Evolutionary conservation across 2,329 filamentous ascomycete species (phyloP), one percentile per base, ranked within the genome.

Genomic region (Aureobasidium sp.): DNA sequence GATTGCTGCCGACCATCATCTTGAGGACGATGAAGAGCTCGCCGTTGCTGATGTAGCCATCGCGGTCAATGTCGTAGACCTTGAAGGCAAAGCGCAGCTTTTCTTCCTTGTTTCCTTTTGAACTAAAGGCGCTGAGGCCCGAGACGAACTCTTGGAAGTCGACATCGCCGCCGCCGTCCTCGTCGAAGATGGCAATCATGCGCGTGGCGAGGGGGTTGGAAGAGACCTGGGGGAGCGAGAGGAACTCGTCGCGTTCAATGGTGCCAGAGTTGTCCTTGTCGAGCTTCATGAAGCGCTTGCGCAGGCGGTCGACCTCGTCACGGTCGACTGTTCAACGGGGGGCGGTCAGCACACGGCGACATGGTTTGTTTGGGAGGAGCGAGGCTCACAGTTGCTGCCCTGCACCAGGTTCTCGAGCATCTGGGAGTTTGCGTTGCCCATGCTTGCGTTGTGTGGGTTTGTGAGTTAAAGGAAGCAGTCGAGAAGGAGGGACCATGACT

Each of bases 1-100:
- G 80, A 77, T 99, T 99, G 80, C 90, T 97, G 64, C 94, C 94
- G 57, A 99, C 94, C 94, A 99, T 99, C 94, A 99, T 99, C 88
- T 99, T 99, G 71, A 99, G 83, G 72, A 99, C 94, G 71, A 99
- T 97, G 77, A 97, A 99, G 57, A 99, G 84, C 81, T 99, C 94
- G 71, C 94, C 94, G 77, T 99, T 99, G 81, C 90, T 96, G 73
- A 99, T 99, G 79, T 90, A 99, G 27, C 94, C 94, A 76, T 99
- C 94, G 64, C 94, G 90, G 77, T 99, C 94, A 72, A 99, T 97
- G 76, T 99, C 94, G 82, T 99, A 99, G 65, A 99, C 94, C 77
- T 97, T 96, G 85, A 99, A 99, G 48, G 94, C 94, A 73, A 99
- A 99, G 61, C 86, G 87, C 67, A 97, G 84, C 81, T 99, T 99